phyloP scores from a whole-genome alignment of 306 rosid genomes.

The Dryas drummondii region DNA sequence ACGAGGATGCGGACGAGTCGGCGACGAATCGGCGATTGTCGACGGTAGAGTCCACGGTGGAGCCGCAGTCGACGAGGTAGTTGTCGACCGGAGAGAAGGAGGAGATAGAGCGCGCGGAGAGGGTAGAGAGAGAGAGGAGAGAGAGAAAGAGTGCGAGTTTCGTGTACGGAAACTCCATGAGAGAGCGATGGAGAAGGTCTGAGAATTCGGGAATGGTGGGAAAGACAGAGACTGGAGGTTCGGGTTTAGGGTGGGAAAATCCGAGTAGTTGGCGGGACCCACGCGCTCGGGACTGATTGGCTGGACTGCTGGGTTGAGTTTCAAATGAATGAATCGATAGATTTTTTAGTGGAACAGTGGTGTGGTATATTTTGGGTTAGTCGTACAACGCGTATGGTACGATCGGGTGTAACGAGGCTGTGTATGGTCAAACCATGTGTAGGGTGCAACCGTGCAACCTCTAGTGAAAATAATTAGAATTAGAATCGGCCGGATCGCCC shows the following conservation, averaged over 20 bases:
- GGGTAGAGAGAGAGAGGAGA: conserved; percentile 34
- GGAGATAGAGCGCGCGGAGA: conserved; percentile 35
- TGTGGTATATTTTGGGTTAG: neutral
- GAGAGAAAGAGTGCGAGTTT: conserved; percentile 21
- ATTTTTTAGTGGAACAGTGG: neutral
- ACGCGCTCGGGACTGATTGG: conserved; percentile 1
- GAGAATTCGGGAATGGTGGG: neutral
- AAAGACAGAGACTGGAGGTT: neutral
- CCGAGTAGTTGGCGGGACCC: conserved; percentile 12
- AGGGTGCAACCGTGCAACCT: too few species aligned
- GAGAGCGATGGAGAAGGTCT: conserved; percentile 7
- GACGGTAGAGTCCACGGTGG: conserved; percentile 44
- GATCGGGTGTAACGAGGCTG: too few species aligned
- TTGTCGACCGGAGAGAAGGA: conserved; percentile 71
- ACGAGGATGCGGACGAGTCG: conserved; percentile 36
- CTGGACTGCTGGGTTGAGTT: neutral
- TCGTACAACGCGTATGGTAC: too few species aligned
- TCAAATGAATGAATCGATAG: neutral
- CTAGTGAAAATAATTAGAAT: too few species aligned
- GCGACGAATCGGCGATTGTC: conserved; percentile 59
- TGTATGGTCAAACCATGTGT: too few species aligned
- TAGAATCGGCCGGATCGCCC: too few species aligned
- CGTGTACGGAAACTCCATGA: conserved; percentile 39
- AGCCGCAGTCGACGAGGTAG: conserved; percentile 86
- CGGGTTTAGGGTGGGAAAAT: neutral